These are phyloP conservation scores for Colletotrichum zoysiae DNA, from an alignment of 2,329 filamentous ascomycete genomes.

Conservation along the genomic window DNA sequence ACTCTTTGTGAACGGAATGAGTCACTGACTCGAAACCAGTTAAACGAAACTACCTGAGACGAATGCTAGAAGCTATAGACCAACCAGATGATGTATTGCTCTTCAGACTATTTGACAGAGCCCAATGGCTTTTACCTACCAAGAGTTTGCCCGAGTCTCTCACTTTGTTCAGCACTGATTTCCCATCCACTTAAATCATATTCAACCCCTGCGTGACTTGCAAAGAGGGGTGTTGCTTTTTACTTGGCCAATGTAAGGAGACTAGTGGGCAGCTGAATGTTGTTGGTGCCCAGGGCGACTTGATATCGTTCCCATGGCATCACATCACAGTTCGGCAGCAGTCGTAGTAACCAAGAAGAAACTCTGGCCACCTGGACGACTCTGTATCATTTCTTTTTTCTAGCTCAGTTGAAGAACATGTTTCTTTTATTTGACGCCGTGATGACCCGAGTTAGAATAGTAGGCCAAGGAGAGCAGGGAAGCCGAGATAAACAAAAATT, in stretches of 20 bases:
- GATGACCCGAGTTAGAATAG: not conserved
- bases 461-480: too few relatives aligned
- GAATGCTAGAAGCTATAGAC: not conserved
- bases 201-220: not conserved
- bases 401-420: not conserved
- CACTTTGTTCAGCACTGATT: not conserved
- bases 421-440: not conserved
- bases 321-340: not conserved
- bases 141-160: not conserved
- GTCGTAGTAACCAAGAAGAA: not conserved
- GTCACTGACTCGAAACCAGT: not conserved
- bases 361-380: not conserved
- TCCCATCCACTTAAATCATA: too few relatives aligned
- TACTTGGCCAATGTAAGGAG: not conserved
- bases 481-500: not conserved
- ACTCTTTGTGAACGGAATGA: too few relatives aligned
- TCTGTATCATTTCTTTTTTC: not conserved
- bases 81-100: too few relatives aligned
- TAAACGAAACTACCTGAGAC: not conserved
- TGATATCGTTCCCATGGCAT: not conserved
- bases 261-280: not conserved
- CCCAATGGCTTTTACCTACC: not conserved
- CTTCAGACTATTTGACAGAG: not conserved
- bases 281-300: not conserved
- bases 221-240: not conserved